Evolutionary conservation across 257 asterid genomes (phyloP), one percentile per base, ranked within the genome.

Genomic region (Solanum tarapatanum): DNA sequence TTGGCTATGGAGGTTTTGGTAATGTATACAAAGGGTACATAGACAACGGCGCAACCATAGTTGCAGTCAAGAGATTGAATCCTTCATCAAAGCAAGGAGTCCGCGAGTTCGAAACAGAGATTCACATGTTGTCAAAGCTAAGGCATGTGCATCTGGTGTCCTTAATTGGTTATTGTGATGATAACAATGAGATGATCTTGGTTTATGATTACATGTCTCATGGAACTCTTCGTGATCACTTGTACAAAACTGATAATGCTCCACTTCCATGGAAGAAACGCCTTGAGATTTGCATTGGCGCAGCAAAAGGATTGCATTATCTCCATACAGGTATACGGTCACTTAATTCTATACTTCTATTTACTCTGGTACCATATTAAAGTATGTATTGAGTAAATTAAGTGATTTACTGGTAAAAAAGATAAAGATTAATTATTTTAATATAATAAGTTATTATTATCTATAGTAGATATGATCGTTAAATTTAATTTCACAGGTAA

Each of bases 121-220:
- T 95, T 89, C 88, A 90, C 43, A 92, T 91, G 95, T 41, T 95
- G 8, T 95, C 97, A 0, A 92, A 91, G 72, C 91, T 94, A 3
- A 85, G 98, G 26, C 94, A 95, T 92, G 51, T 88, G 14, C 96
- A 95, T 86, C 48, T 95, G 13, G 98, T 95, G 3, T 92, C 97
- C 2, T 87, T 95, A 30, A 93, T 95, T 51, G 97, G 98, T 33
- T 94, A 95, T 72, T 93, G 94, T 43, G 93, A 91, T 39, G 93
- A 92, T n/a, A 82, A 83, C 0, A 90, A 90, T 0, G 97, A 95
- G 88, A 95, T 94, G 98, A 93, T 95, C 85, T 75, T 95, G 62
- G 94, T 95, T 26, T 95, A 95, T 58, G 98, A 95, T 23, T 92
- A 93, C 93, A 93, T 94, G 96, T 60, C 92, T 2, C 90, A 89